These are phyloP conservation scores for Fusarium fujikuroi DNA, from an alignment of 2,329 filamentous ascomycete species.

Conservation along the genomic window DNA sequence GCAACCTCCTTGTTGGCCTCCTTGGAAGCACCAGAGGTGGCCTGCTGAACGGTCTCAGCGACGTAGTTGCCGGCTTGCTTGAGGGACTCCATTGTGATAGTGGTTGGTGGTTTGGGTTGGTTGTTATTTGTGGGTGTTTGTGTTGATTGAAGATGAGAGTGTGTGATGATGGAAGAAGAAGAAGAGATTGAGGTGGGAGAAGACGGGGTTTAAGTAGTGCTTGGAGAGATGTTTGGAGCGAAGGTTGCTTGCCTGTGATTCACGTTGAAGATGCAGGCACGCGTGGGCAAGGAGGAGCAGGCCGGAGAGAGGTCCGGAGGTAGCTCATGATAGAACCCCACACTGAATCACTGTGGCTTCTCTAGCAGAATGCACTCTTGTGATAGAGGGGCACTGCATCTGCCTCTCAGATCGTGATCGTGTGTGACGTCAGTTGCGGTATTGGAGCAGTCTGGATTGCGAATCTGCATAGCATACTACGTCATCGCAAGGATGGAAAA, in stretches of 20 bases:
- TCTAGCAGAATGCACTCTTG: conserved; percentile 15
- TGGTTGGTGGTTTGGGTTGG: conserved; percentile 31
- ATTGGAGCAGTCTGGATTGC: conserved; percentile 2
- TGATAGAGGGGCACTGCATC: neutral
- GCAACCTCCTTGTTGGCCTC: conserved; percentile 76
- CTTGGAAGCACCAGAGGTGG: conserved; percentile 68
- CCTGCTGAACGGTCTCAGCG: conserved; percentile 71
- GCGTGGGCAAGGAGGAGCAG: neutral
- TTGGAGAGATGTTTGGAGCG: conserved; percentile 5
- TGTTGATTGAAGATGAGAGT: conserved; percentile 25
- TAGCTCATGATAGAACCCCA: conserved; percentile 13
- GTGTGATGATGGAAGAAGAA: conserved; percentile 20
- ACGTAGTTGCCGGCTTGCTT: conserved; percentile 77
- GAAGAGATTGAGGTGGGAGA: conserved; percentile 6
- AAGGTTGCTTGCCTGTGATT: conserved; percentile 6
- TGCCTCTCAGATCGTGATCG: conserved; percentile 17
- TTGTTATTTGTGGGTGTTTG: conserved; percentile 12
- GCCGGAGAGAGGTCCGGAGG: neutral
- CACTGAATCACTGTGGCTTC: neutral
- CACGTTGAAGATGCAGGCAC: conserved; percentile 16
- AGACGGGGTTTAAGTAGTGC: conserved; percentile 37
- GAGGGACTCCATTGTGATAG: conserved; percentile 60
- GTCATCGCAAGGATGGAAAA: conserved; percentile 28
- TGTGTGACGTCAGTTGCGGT: conserved; percentile 28
- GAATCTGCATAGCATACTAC: conserved; percentile 5